Evolutionary conservation across 306 rosid genomes (phyloP).

Genomic region (Vigna reflexopilosa): DNA sequence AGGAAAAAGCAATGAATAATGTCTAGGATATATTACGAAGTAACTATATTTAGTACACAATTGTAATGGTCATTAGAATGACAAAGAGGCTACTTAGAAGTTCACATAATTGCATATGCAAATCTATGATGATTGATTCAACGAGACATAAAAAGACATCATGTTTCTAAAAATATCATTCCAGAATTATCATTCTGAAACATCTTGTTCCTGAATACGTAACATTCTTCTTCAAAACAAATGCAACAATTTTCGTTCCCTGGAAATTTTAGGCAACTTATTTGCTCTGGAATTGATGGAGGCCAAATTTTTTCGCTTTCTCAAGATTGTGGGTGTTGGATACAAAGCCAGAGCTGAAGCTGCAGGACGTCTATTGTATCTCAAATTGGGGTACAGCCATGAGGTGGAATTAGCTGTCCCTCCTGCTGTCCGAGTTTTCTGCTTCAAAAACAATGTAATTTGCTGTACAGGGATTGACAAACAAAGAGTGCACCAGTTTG

Average conservation of each 20-base stretch:
- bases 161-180: neutral
- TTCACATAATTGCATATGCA: slow-evolving; percentile 16
- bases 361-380: slow-evolving; percentile 71
- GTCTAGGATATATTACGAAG: slow-evolving; percentile 14
- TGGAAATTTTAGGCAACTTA: slow-evolving; percentile 33
- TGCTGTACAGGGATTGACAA: slow-evolving; percentile 94
- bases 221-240: neutral
- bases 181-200: neutral
- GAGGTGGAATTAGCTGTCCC: slow-evolving; percentile 83
- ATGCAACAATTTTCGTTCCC: neutral
- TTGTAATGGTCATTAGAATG: slow-evolving; percentile 9
- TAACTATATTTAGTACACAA: neutral
- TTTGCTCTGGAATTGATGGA: slow-evolving; percentile 57
- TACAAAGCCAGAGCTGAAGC: slow-evolving; percentile 92
- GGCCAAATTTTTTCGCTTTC: slow-evolving; percentile 74
- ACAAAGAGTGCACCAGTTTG: slow-evolving; percentile 86
- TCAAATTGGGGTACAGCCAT: slow-evolving; percentile 89
- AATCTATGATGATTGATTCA: slow-evolving; percentile 10
- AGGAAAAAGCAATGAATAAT: neutral
- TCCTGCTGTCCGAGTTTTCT: slow-evolving; percentile 85
- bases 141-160: slow-evolving; percentile 4
- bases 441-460: slow-evolving; percentile 88
- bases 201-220: neutral
- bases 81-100: neutral
- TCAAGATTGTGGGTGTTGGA: slow-evolving; percentile 91